Percentiles rank a stretch among this genome's conserved stretches.
phyloP scores from a whole-genome alignment of 805 yeast species.

The Cyberlindnera veronae region DNA sequence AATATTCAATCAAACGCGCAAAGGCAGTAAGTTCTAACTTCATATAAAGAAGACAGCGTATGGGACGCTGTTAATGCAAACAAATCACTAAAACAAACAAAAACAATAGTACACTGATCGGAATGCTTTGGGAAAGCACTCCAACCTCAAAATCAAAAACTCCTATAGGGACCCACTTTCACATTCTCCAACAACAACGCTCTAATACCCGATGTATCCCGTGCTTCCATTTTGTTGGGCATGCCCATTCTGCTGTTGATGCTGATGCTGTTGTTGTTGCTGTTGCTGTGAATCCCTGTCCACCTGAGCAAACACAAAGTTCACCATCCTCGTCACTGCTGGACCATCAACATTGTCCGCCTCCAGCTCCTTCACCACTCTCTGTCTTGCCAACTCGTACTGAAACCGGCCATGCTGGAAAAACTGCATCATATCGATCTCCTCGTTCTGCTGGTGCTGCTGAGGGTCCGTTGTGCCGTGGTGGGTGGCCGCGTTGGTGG shows the following conservation, averaged over 20 bases:
- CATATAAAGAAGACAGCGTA: too few species aligned
- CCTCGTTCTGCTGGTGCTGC: too few species aligned
- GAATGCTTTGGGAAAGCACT: too few species aligned
- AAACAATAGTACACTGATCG: too few species aligned
- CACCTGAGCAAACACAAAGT: conserved; percentile 20
- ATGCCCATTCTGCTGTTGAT: not conserved
- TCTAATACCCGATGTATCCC: too few species aligned
- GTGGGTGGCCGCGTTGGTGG: not conserved
- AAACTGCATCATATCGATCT: conserved; percentile 12
- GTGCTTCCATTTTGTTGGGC: not conserved
- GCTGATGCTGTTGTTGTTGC: too few species aligned
- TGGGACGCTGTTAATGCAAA: too few species aligned
- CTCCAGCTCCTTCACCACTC: conserved; percentile 19
- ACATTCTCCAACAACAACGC: too few species aligned
- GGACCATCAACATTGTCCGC: conserved; percentile 11
- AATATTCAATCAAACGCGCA: too few species aligned
- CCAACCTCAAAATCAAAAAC: too few species aligned
- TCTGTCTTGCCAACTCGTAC: conserved; percentile 17
- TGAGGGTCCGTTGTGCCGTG: not conserved
- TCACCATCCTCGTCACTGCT: conserved; percentile 15
- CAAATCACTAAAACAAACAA: too few species aligned
- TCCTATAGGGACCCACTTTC: too few species aligned
- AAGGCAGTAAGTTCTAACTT: not conserved
- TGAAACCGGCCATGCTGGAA: conserved; percentile 24
- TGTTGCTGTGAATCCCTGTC: conserved; percentile 18